Percentiles rank a stretch among this genome's conserved stretches.
Conservation (phyloP, 2,329 filamentous ascomycete genomes). For the Ophiostoma quercus region DNA sequence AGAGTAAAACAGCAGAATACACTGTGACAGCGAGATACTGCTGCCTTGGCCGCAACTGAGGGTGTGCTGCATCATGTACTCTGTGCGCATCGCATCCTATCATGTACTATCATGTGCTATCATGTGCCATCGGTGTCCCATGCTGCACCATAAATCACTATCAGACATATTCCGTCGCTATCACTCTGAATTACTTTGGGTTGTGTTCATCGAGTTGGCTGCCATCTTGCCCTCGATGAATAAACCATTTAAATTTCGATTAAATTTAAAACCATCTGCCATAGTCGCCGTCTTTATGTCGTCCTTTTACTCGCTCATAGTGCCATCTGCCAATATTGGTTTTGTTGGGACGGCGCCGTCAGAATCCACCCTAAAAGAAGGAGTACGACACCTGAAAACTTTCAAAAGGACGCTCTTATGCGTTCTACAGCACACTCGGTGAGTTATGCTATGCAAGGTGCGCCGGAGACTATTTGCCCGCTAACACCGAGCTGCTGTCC, state of each 20-base stretch:
- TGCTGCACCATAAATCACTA: neutral
- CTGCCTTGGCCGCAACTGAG: no score
- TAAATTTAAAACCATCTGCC: neutral
- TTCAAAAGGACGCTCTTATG: neutral
- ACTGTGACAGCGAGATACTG: no score
- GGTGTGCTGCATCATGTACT: no score
- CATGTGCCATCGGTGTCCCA: no score
- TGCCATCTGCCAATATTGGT: neutral
- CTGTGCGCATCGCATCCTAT: no score
- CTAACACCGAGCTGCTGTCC: slow-evolving; percentile 5
- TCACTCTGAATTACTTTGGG: no score
- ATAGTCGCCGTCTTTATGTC: neutral
- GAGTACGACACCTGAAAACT: neutral
- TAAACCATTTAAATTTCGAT: neutral
- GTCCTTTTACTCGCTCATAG: neutral
- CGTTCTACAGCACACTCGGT: neutral
- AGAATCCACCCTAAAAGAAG: neutral
- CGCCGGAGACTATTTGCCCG: slow-evolving; percentile 2
- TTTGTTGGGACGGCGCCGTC: neutral
- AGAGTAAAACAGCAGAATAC: no score
- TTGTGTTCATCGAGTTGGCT: neutral
- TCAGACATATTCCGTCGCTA: no score
- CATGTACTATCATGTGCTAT: no score
- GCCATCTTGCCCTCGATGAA: neutral
- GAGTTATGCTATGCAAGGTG: neutral